Evolutionary conservation across 1,139 yeast species (phyloP).

Genomic region (Sugiyamaella paludigena): DNA sequence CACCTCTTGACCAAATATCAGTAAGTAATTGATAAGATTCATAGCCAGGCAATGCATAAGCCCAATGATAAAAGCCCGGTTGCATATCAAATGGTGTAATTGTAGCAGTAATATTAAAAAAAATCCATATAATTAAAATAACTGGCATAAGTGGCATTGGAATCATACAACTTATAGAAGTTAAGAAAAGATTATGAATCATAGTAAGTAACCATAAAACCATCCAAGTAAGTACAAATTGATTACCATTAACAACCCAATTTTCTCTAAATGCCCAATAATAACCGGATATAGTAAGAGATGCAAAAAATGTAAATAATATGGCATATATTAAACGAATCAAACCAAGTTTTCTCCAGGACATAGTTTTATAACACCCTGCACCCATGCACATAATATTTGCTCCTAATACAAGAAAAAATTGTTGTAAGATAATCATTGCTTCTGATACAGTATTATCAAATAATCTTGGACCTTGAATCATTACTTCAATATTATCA

Average conservation of each 20-base stretch:
- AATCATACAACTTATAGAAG: slow-evolving; percentile 9
- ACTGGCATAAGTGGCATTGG: slow-evolving; percentile 18
- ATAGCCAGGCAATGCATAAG: slow-evolving; percentile 28
- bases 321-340: slow-evolving; percentile 4
- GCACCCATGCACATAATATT: slow-evolving; percentile 11
- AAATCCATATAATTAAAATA: slow-evolving; percentile 18
- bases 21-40: slow-evolving; percentile 61
- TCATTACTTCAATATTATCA: slow-evolving; percentile 16
- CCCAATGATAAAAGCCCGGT: slow-evolving; percentile 21
- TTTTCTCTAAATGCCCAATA: slow-evolving; percentile 24
- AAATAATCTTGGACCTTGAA: slow-evolving; percentile 16
- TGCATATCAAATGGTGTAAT: slow-evolving; percentile 15
- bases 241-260: slow-evolving; percentile 22
- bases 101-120: slow-evolving; percentile 17
- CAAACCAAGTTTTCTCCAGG: background rate
- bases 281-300: slow-evolving; percentile 17
- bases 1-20: slow-evolving; percentile 54
- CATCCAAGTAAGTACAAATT: slow-evolving; percentile 24
- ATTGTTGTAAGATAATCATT: slow-evolving; percentile 19
- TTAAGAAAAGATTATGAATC: slow-evolving; percentile 8
- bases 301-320: slow-evolving; percentile 10
- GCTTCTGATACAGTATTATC: slow-evolving; percentile 20
- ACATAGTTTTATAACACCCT: slow-evolving; percentile 4
- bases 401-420: slow-evolving; percentile 19
- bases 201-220: slow-evolving; percentile 14